A percentile compares a stretch with the other conserved stretches of the same genome.
phyloP scores from a whole-genome alignment of 225 moss, liverwort and hornwort species.

The Antitrichia curtipendula region DNA sequence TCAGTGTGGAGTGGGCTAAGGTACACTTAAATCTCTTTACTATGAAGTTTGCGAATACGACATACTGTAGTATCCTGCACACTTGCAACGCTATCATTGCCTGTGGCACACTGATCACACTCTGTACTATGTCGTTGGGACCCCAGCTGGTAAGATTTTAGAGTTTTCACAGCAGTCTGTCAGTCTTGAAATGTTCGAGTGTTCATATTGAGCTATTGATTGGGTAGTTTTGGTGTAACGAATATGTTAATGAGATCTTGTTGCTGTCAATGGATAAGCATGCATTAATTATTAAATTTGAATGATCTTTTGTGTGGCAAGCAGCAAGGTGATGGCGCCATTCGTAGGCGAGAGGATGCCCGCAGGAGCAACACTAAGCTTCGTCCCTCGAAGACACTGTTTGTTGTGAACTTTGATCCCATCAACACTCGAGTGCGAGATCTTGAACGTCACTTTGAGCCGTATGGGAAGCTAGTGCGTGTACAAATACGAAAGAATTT shows the following conservation, averaged over 20 bases:
- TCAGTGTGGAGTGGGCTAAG: slow-evolving; percentile 99
- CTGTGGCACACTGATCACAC: background rate
- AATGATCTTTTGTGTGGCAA: background rate
- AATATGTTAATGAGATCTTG: background rate
- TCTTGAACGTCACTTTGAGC: slow-evolving; percentile 92
- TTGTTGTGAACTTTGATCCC: slow-evolving; percentile 97
- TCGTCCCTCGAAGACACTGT: slow-evolving; percentile 90
- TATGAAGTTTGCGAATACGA: background rate
- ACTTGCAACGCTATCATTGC: background rate
- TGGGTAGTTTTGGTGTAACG: background rate
- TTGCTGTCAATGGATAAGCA: background rate
- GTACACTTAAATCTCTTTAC: background rate
- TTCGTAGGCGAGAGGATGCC: slow-evolving; percentile 94
- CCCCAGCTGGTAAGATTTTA: background rate
- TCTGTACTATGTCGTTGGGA: background rate
- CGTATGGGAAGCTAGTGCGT: slow-evolving; percentile 87
- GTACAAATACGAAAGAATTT: slow-evolving; percentile 99
- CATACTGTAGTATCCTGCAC: background rate
- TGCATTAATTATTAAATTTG: background rate
- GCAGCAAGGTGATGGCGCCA: slow-evolving; percentile 99
- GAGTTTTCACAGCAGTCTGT: background rate
- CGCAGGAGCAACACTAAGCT: slow-evolving; percentile 90
- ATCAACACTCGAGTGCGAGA: slow-evolving; percentile 94
- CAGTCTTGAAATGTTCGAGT: background rate
- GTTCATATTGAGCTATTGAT: background rate